Conservation (phyloP, 805 yeast species). For the Wickerhamiella shivajii region DNA sequence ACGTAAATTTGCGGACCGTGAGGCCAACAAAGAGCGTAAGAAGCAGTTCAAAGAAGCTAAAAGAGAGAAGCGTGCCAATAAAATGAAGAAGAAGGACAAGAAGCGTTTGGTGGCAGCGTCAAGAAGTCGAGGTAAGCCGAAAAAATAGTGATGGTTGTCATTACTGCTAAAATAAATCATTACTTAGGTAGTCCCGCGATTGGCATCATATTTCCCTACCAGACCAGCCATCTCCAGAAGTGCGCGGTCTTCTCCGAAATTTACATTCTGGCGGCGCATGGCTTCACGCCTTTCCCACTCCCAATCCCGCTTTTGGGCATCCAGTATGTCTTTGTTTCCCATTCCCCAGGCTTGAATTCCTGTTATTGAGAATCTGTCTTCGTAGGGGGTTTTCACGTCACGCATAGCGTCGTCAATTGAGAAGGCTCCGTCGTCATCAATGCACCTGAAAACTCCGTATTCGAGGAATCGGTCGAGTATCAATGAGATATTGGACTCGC, state of each 20-base stretch:
- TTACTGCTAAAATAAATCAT: constrained; percentile 7
- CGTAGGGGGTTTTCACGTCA: constrained; percentile 32
- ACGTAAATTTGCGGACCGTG: constrained; percentile 68
- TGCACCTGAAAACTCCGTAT: constrained; percentile 63
- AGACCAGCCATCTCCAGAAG: constrained; percentile 71
- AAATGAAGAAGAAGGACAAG: constrained; percentile 71
- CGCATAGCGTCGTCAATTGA: constrained; percentile 22
- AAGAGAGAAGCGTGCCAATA: constrained; percentile 63
- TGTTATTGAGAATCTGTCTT: constrained; percentile 53
- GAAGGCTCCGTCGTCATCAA: constrained; percentile 39
- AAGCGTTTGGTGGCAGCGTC: constrained; percentile 57
- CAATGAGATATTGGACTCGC: constrained; percentile 55
- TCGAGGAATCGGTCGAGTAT: constrained; percentile 69
- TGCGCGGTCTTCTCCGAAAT: constrained; percentile 64
- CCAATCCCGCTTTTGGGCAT: constrained; percentile 64
- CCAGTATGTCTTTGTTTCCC: constrained; percentile 64
- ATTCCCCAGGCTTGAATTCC: constrained; percentile 88
- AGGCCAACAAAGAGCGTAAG: constrained; percentile 59
- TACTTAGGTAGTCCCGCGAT: constrained; percentile 4
- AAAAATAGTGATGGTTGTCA: constrained; percentile 17
- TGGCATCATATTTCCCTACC: constrained; percentile 29
- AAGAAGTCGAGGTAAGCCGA: constrained; percentile 15
- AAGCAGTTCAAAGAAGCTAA: constrained; percentile 62
- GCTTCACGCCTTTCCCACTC: constrained; percentile 89
- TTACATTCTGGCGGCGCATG: constrained; percentile 56